phyloP scores from a whole-genome alignment of 257 asterid genomes.

The Ligustrum vulgare region DNA sequence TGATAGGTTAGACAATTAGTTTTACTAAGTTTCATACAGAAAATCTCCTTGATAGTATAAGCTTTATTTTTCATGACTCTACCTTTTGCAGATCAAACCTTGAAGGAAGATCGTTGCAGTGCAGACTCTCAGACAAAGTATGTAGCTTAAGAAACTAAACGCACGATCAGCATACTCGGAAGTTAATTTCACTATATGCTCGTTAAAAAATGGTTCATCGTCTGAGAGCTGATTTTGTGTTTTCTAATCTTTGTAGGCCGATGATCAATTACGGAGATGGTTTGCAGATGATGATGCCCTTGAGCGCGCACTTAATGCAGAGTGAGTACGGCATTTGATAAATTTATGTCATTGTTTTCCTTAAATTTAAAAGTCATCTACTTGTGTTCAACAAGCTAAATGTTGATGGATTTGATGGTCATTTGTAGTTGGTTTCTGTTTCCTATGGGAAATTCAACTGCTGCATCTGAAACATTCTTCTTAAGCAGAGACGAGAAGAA shows the following conservation, averaged over 20 bases:
- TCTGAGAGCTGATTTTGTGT: slow-evolving; percentile 26
- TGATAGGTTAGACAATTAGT: neutral
- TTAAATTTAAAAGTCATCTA: neutral
- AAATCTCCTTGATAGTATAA: neutral
- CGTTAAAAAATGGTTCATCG: neutral
- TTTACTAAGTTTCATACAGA: neutral
- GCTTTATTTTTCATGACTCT: neutral
- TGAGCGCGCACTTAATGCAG: slow-evolving; percentile 85
- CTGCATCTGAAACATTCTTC: slow-evolving; percentile 63
- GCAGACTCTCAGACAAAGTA: slow-evolving; percentile 93
- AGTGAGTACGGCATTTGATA: slow-evolving; percentile 44
- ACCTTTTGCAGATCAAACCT: slow-evolving; percentile 41
- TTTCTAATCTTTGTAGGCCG: slow-evolving; percentile 56
- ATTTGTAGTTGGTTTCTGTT: slow-evolving; percentile 69
- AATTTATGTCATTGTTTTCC: neutral
- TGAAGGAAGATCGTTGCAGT: slow-evolving; percentile 78
- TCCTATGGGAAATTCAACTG: slow-evolving; percentile 54
- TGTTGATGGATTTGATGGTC: slow-evolving; percentile 7
- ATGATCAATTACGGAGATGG: slow-evolving; percentile 66
- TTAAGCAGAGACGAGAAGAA: slow-evolving; percentile 67
- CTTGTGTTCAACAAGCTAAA: slow-evolving; percentile 6
- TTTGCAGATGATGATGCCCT: slow-evolving; percentile 82
- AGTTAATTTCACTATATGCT: neutral
- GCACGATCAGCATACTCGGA: neutral
- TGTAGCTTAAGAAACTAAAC: slow-evolving; percentile 20